These are phyloP conservation scores for Anthracocystis walkeri DNA, from an alignment of 1,284 basidiomycete species.

Conservation along the genomic window DNA sequence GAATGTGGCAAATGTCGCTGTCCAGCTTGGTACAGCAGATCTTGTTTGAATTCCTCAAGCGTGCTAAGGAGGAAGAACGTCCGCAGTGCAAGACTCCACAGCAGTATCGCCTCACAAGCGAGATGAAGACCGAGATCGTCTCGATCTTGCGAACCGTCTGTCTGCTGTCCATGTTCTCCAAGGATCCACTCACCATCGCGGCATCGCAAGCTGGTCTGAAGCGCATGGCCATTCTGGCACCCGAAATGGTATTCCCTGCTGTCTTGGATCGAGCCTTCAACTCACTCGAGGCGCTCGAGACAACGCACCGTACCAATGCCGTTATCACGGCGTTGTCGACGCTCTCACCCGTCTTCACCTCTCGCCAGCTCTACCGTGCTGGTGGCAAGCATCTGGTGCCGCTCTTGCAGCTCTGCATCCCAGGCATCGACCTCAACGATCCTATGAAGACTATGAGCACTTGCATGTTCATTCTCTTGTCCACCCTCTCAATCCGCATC, in stretches of 20 bases:
- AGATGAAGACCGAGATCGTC: slow-evolving; percentile 87
- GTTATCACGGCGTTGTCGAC: slow-evolving; percentile 88
- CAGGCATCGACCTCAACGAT: slow-evolving; percentile 94
- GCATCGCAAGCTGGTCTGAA: slow-evolving; percentile 73
- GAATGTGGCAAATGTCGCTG: slow-evolving; percentile 74
- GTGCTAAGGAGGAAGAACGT: slow-evolving; percentile 78
- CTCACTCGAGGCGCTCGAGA: slow-evolving; percentile 79
- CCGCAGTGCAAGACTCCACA: slow-evolving; percentile 83
- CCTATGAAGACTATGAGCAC: slow-evolving; percentile 85
- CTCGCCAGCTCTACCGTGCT: slow-evolving; percentile 79
- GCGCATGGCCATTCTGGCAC: slow-evolving; percentile 83
- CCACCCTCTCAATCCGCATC: slow-evolving; percentile 83
- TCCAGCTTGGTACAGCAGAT: slow-evolving; percentile 85
- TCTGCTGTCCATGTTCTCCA: slow-evolving; percentile 94
- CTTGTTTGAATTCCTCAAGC: slow-evolving; percentile 78
- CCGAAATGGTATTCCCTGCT: slow-evolving; percentile 88
- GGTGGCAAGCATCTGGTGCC: slow-evolving; percentile 91
- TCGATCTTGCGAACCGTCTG: slow-evolving; percentile 85
- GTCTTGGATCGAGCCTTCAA: slow-evolving; percentile 90
- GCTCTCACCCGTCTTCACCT: slow-evolving; percentile 82
- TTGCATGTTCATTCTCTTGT: slow-evolving; percentile 81
- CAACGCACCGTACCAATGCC: slow-evolving; percentile 71
- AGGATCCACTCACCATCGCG: slow-evolving; percentile 74
- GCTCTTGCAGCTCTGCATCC: slow-evolving; percentile 87
- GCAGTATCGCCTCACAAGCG: slow-evolving; percentile 80